These are phyloP conservation scores for Lentinula aciculospora DNA, from an alignment of 768 basidiomycete genomes.

Conservation along the genomic window DNA sequence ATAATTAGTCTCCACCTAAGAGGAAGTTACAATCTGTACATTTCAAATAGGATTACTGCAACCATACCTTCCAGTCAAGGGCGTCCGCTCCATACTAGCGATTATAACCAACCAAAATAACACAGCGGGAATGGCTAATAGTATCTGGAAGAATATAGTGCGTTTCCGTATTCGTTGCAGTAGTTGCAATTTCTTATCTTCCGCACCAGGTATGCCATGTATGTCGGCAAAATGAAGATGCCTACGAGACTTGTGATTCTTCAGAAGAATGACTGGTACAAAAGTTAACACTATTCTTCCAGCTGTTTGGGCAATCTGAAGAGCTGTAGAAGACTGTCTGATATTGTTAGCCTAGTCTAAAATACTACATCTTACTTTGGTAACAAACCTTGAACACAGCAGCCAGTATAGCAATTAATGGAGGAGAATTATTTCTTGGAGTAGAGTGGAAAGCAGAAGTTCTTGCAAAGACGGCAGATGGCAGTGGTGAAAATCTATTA, in stretches of 20 bases:
- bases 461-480: not conserved
- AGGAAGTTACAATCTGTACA: not conserved
- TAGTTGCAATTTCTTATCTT: conserved; percentile 44
- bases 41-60: not conserved
- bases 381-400: conserved; percentile 58
- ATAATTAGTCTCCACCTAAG: conserved; percentile 81
- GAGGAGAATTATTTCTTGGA: conserved; percentile 22
- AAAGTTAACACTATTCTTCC: conserved; percentile 72
- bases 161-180: conserved; percentile 43
- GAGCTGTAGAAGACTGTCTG: conserved; percentile 64
- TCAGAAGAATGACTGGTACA: conserved; percentile 61
- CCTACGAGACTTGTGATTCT: conserved; percentile 46
- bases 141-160: conserved; percentile 44
- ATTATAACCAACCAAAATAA: conserved; percentile 67
- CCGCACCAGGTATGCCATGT: conserved; percentile 44
- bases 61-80: conserved; percentile 77
- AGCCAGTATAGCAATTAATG: conserved; percentile 50
- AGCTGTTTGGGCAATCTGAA: conserved; percentile 66
- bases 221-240: conserved; percentile 45
- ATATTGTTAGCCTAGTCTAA: not conserved
- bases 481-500: not conserved
- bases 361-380: not conserved
- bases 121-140: conserved; percentile 55
- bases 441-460: conserved; percentile 36
- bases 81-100: conserved; percentile 72